Conservation (phyloP, 148 eudicot species). For the Spergularia marina region DNA sequence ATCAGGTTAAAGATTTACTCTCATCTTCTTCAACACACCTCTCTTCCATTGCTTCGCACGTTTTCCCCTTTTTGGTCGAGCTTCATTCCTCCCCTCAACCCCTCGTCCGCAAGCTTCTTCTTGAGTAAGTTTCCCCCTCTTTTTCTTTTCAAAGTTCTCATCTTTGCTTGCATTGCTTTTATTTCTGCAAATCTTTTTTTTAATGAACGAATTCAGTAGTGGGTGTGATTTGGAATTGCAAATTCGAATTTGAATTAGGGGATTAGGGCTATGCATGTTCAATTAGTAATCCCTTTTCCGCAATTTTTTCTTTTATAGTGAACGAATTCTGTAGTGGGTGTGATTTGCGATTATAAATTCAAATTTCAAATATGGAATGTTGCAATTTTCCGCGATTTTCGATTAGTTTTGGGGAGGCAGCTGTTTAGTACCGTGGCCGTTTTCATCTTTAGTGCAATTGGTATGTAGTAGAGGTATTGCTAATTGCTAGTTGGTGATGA, state of each 20-base stretch:
- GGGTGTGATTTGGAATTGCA: not conserved
- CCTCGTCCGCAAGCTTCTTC: conserved; percentile 62
- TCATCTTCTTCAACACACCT: conserved; percentile 21
- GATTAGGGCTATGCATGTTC: not conserved
- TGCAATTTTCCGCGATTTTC: no score
- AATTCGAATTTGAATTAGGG: not conserved
- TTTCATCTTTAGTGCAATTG: no score
- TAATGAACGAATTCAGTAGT: not conserved
- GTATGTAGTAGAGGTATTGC: no score
- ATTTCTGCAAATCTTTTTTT: not conserved
- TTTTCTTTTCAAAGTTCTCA: not conserved
- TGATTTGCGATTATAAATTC: no score
- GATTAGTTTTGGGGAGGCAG: no score
- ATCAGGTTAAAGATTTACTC: conserved; percentile 64
- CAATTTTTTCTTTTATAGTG: no score
- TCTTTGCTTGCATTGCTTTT: not conserved
- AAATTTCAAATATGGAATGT: no score
- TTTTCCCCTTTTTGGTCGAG: conserved; percentile 57
- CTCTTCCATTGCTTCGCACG: conserved; percentile 49
- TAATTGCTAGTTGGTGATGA: no score
- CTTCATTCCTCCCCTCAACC: conserved; percentile 67
- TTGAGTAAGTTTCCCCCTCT: conserved; percentile 41
- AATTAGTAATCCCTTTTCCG: not conserved
- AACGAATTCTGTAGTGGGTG: no score
- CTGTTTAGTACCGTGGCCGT: no score